Evolutionary conservation across 352 stramenopile genomes (phyloP), one percentile per base, ranked within the genome.

Genomic region (Saprolegnia parasitica): DNA sequence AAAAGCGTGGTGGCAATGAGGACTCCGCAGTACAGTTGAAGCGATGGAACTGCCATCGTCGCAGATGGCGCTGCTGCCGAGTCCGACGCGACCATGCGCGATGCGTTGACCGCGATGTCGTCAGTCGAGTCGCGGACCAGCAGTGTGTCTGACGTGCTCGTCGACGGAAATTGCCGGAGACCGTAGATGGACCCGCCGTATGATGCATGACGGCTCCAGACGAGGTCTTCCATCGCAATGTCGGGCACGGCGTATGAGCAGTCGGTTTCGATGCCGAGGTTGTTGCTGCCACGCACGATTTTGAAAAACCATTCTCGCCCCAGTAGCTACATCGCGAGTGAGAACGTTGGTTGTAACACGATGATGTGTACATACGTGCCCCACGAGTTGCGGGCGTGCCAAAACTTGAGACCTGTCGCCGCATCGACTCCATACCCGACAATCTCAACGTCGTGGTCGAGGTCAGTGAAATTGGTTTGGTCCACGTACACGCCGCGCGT

Each of bases 281-380:
- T 96, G 89, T 98, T 97, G 21, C 75, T 71, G 23, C 90, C 90
- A 40, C 83, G 78, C 46, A 88, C 77, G 61, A 98, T 86, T 57
- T 90, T 83, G 80, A 97, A 96, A 91, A 98, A 54, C 95, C 95
- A 66, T 96, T 90, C 81, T 96, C 90, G 56, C 92, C 92, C 91
- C 91, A 97, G 75, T 71, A 67, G 13, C 49, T 60, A 67, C 15
- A 60, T 9, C 0, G 15, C 9, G 11, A 5, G 21, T n/a, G n/a
- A 60, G 56, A 20, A 63, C 56, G 18, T 11, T 24, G 0, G n/a
- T 45, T 10, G 29, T 35, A 35, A 0, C n/a, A n/a, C n/a, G n/a
- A n/a, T n/a, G n/a, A 24, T 35, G 3, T 8, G 35, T 45, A 46
- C 49, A 73, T 90, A 91, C 68, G 92, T 86, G 56, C 93, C 92